Conservation (phyloP, 768 basidiomycete species). For the Mycena filopes region DNA sequence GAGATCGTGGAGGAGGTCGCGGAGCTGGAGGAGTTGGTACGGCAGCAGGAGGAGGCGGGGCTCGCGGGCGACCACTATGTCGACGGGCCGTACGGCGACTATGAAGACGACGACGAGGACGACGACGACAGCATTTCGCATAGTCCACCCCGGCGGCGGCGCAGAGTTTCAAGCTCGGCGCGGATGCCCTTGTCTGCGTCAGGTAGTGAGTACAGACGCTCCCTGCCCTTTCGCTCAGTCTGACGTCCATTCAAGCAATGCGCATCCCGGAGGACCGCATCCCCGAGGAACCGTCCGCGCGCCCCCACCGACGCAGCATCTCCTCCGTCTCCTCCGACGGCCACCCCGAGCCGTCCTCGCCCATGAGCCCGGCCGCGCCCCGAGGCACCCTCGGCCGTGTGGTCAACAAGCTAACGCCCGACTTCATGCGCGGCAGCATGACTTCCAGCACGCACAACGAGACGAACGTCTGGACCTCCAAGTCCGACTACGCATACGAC, state of each 20-base stretch:
- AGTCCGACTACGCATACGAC: constrained; percentile 85
- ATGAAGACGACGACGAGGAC: constrained; percentile 70
- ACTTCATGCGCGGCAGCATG: constrained; percentile 63
- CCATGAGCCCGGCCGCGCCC: constrained; percentile 7
- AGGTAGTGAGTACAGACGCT: constrained; percentile 23
- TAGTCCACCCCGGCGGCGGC: constrained; percentile 45
- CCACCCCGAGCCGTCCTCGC: constrained; percentile 29
- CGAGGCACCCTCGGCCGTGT: constrained; percentile 48
- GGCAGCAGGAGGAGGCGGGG: constrained; percentile 69
- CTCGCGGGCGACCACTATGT: constrained; percentile 61
- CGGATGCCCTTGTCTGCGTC: constrained; percentile 23
- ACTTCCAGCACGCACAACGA: constrained; percentile 49
- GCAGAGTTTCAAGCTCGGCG: constrained; percentile 40
- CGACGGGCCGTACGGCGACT: constrained; percentile 60
- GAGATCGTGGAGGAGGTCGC: constrained; percentile 73
- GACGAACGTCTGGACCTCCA: constrained; percentile 83
- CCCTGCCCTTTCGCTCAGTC: not conserved
- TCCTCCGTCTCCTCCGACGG: constrained; percentile 60
- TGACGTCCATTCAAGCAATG: constrained; percentile 29
- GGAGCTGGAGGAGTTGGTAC: constrained; percentile 66
- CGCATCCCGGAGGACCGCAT: constrained; percentile 18
- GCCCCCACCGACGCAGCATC: constrained; percentile 53
- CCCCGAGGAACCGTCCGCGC: constrained; percentile 19
- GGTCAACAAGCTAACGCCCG: constrained; percentile 55
- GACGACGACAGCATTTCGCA: constrained; percentile 48